phyloP scores from a whole-genome alignment of 768 basidiomycete species.

The Trichaptum fuscoviolaceum region DNA sequence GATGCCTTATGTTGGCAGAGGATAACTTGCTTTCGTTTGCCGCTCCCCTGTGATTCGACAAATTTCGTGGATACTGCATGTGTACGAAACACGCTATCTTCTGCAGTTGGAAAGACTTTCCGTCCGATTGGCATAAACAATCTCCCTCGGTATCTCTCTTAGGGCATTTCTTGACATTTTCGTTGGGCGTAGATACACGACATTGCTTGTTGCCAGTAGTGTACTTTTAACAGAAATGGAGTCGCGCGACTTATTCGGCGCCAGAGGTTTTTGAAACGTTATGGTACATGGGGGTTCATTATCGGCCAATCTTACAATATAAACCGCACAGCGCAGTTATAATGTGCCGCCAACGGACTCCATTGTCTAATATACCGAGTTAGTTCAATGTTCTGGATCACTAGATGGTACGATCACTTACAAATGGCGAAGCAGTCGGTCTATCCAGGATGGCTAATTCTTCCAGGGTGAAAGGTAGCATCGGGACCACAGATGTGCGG shows the following conservation, averaged over 20 bases:
- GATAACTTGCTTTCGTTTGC: constrained; percentile 19
- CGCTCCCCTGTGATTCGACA: too few relatives aligned
- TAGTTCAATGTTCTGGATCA: background rate
- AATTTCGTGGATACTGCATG: too few relatives aligned
- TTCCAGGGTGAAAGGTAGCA: constrained; percentile 65
- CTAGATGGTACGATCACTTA: constrained; percentile 34
- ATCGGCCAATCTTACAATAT: background rate
- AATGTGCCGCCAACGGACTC: constrained; percentile 36
- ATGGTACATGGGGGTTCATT: background rate
- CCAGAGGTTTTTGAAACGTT: background rate
- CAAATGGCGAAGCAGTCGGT: constrained; percentile 82
- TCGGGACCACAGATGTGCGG: constrained; percentile 65
- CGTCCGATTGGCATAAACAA: too few relatives aligned
- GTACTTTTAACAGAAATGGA: background rate
- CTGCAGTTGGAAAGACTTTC: too few relatives aligned
- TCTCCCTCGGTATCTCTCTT: too few relatives aligned
- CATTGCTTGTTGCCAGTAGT: background rate
- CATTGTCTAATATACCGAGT: constrained; percentile 30
- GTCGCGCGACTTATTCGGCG: background rate
- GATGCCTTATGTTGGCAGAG: constrained; percentile 45
- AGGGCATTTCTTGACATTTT: too few relatives aligned
- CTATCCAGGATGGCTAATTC: constrained; percentile 86
- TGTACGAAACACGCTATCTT: too few relatives aligned
- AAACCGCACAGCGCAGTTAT: constrained; percentile 2
- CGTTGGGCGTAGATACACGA: background rate